These are phyloP conservation scores for Porcisia hertigi DNA, from an alignment of 208 protist species.

Conservation along the genomic window DNA sequence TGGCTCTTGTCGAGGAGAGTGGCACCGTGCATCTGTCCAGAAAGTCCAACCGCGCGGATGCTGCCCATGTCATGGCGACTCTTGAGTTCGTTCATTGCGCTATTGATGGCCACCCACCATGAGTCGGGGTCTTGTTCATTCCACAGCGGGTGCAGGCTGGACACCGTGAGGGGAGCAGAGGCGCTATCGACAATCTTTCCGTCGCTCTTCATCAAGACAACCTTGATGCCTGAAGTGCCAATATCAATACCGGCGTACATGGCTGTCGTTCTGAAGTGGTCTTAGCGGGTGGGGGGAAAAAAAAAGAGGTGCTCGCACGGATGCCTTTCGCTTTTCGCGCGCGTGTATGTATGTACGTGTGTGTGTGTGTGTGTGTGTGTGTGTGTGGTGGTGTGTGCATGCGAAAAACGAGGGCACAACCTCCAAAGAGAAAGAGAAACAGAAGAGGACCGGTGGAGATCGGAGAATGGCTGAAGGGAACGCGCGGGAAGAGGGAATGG, in stretches of 20 bases:
- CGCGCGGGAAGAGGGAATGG: too few species aligned
- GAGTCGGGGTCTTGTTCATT: constrained; percentile 67
- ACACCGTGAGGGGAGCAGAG: constrained; percentile 43
- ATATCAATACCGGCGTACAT: constrained; percentile 81
- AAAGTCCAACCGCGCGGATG: constrained; percentile 64
- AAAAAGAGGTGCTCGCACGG: background rate
- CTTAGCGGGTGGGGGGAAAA: background rate
- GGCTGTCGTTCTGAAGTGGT: background rate
- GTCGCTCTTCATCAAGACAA: constrained; percentile 57
- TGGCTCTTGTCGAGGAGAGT: constrained; percentile 63
- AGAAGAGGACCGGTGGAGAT: too few species aligned
- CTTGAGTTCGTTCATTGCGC: constrained; percentile 53
- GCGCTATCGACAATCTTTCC: constrained; percentile 66
- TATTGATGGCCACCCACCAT: constrained; percentile 68
- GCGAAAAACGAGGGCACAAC: too few species aligned
- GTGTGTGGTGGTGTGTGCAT: too few species aligned
- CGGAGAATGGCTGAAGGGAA: too few species aligned
- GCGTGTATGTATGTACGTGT: too few species aligned
- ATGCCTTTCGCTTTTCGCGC: background rate
- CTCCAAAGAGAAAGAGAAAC: too few species aligned
- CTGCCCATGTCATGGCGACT: constrained; percentile 49
- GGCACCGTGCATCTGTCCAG: constrained; percentile 74
- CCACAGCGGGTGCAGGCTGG: constrained; percentile 69
- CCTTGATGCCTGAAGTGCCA: constrained; percentile 73
- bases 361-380: too few species aligned